phyloP scores from a whole-genome alignment of 2,329 filamentous ascomycete species.

The Ophiostoma pallidulum region DNA sequence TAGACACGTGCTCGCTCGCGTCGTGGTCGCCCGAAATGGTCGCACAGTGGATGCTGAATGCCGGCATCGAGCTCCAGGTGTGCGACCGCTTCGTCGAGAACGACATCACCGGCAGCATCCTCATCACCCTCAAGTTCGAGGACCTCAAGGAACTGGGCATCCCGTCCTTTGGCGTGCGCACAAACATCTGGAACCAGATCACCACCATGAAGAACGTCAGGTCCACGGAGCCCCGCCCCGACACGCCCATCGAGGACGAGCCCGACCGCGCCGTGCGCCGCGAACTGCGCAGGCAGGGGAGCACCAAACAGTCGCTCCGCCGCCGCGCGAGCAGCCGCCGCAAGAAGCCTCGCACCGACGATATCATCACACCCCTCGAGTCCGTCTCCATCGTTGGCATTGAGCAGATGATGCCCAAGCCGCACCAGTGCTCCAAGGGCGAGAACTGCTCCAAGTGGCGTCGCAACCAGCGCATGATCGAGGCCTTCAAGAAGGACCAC shows the following conservation, averaged over 20 bases:
- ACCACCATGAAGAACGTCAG: slow-evolving; percentile 54
- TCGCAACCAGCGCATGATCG: slow-evolving; percentile 69
- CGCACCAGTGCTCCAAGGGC: slow-evolving; percentile 76
- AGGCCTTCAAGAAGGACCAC: slow-evolving; percentile 65
- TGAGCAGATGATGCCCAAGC: slow-evolving; percentile 77
- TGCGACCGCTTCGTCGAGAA: slow-evolving; percentile 83
- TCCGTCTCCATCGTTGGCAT: slow-evolving; percentile 88
- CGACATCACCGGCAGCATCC: slow-evolving; percentile 80
- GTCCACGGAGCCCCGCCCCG: slow-evolving; percentile 40
- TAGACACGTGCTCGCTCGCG: slow-evolving; percentile 51
- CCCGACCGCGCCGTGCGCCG: slow-evolving; percentile 41
- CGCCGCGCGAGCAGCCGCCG: slow-evolving; percentile 32
- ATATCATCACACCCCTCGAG: slow-evolving; percentile 67
- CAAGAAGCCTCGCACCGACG: slow-evolving; percentile 38
- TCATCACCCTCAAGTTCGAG: slow-evolving; percentile 86
- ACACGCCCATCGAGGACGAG: slow-evolving; percentile 53
- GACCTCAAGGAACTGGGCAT: slow-evolving; percentile 77
- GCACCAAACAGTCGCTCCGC: slow-evolving; percentile 28
- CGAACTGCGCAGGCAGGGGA: slow-evolving; percentile 28
- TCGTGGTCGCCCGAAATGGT: slow-evolving; percentile 69
- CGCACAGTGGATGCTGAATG: slow-evolving; percentile 76
- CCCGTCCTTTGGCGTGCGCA: slow-evolving; percentile 70
- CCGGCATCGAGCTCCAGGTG: slow-evolving; percentile 65
- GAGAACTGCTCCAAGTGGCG: slow-evolving; percentile 76
- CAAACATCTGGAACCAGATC: slow-evolving; percentile 72